Conservation (phyloP, 2,329 filamentous ascomycete genomes). For the Beauveria scarabaeidicola region DNA sequence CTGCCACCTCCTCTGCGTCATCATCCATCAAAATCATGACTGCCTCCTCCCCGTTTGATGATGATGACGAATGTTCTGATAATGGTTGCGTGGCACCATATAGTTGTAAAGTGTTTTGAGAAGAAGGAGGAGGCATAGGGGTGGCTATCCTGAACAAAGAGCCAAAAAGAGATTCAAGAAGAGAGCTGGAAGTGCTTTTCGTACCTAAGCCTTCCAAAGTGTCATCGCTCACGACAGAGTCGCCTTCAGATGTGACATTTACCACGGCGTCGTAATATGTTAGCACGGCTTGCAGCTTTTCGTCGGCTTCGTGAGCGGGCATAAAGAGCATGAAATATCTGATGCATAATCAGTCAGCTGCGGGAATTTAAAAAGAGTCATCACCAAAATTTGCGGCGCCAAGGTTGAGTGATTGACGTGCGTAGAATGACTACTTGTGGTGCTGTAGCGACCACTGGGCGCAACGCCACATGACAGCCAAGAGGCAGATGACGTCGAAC, state of each 20-base stretch:
- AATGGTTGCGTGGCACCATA: slow-evolving; percentile 10
- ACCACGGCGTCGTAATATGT: slow-evolving; percentile 88
- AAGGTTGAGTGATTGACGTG: neutral
- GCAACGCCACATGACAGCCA: slow-evolving; percentile 18
- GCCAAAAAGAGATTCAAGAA: slow-evolving; percentile 67
- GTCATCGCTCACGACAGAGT: slow-evolving; percentile 86
- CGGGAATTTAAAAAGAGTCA: neutral
- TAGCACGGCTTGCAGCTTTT: slow-evolving; percentile 71
- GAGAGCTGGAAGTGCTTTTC: slow-evolving; percentile 46
- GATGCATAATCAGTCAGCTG: slow-evolving; percentile 3
- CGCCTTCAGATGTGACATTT: slow-evolving; percentile 86
- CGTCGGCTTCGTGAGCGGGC: slow-evolving; percentile 51
- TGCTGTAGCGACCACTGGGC: slow-evolving; percentile 2
- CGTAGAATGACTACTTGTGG: neutral
- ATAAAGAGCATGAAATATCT: slow-evolving; percentile 95
- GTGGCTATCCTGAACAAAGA: slow-evolving; percentile 61
- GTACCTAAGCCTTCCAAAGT: slow-evolving; percentile 92
- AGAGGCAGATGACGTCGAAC: slow-evolving; percentile 17
- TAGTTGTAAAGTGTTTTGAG: slow-evolving; percentile 15
- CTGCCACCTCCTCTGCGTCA: neutral
- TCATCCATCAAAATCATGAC: slow-evolving; percentile 14
- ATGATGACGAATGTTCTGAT: neutral
- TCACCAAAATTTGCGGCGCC: neutral
- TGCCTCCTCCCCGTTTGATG: slow-evolving; percentile 12
- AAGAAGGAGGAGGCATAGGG: slow-evolving; percentile 30